phyloP scores from a whole-genome alignment of 306 rosid genomes.

The Vachellia collinsii region DNA sequence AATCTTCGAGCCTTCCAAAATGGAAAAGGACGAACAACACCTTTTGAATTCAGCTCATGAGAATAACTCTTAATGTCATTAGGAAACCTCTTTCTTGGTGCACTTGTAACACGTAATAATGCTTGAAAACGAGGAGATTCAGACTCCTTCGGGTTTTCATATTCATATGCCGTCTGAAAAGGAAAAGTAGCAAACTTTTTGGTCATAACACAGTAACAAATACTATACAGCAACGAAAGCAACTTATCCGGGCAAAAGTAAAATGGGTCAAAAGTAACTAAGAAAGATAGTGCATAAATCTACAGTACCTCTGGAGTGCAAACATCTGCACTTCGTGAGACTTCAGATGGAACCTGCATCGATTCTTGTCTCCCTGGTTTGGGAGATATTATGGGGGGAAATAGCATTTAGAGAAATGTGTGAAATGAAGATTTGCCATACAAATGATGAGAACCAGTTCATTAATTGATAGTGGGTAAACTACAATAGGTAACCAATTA shows the following conservation, averaged over 20 bases:
- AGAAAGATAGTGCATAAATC: constrained; percentile 4
- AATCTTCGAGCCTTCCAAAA: constrained; percentile 96
- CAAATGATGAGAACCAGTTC: constrained; percentile 17
- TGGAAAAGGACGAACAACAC: constrained; percentile 92
- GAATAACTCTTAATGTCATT: constrained; percentile 93
- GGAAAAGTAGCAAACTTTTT: constrained; percentile 27
- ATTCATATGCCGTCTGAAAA: constrained; percentile 74
- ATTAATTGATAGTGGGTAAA: neutral
- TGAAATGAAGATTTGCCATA: constrained; percentile 28
- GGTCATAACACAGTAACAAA: constrained; percentile 32
- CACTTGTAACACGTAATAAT: constrained; percentile 89
- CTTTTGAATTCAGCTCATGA: constrained; percentile 94
- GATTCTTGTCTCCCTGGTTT: constrained; percentile 65
- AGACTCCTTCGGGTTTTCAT: constrained; percentile 96
- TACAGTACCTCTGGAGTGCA: constrained; percentile 88
- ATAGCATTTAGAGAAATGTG: constrained; percentile 24
- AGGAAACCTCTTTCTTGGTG: constrained; percentile 91
- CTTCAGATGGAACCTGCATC: constrained; percentile 62
- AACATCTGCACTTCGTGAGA: constrained; percentile 67
- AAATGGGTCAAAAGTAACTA: neutral
- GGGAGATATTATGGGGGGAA: constrained; percentile 35
- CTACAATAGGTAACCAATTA: constrained; percentile 26
- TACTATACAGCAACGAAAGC: constrained; percentile 30
- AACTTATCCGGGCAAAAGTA: constrained; percentile 28
- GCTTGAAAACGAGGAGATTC: constrained; percentile 99